Evolutionary conservation across 2,329 filamentous ascomycete species (phyloP), one percentile per base, ranked within the genome.

Genomic region (Celoporthe dispersa): DNA sequence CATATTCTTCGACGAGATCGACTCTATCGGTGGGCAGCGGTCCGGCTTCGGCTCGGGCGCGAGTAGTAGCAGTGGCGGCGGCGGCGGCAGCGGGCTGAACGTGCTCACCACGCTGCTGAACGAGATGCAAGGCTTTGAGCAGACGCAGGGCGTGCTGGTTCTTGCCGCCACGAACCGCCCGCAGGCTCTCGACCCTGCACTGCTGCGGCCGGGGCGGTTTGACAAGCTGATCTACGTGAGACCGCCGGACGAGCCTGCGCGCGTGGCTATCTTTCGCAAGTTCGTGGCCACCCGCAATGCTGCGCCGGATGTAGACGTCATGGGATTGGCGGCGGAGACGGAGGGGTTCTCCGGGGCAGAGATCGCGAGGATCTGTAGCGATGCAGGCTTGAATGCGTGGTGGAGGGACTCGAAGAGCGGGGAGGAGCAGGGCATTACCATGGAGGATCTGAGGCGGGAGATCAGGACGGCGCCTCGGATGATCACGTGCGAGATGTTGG

Each of bases 1-100:
- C 80, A 94, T 98, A 75, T 98, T 98, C 85, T 97, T 98, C 74
- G 94, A 98, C 78, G 94, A 98, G 79, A 96, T 98, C 75, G 94
- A 98, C 81, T 90, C 93, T 5, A 95, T 98, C 73, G 92, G 80
- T 76, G 91, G 82, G 1, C 82, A 84, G 68, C 81, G 86, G 9
- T 75, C 82, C 55, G 82, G 85, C 28, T 82, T 84, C 67, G 83
- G 74, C 78, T 81, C 78, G 53, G 71, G 75, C 9, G 53, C 60
- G 25, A 31, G 67, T 4, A 75, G 67, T 4, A 75, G 78, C 4
- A 28, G 35, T 4, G 14, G 31, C 11, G 60, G 60, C 11, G 60
- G 60, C 22, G 79, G 79, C 61, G 76, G 76, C 51, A 80, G 82
- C 31, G 88, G 91, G 1, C 86, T 97, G 63, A 96, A 98, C 77